Conservation (phyloP, 1,284 basidiomycete species). For the Cerioporus squamosus region DNA sequence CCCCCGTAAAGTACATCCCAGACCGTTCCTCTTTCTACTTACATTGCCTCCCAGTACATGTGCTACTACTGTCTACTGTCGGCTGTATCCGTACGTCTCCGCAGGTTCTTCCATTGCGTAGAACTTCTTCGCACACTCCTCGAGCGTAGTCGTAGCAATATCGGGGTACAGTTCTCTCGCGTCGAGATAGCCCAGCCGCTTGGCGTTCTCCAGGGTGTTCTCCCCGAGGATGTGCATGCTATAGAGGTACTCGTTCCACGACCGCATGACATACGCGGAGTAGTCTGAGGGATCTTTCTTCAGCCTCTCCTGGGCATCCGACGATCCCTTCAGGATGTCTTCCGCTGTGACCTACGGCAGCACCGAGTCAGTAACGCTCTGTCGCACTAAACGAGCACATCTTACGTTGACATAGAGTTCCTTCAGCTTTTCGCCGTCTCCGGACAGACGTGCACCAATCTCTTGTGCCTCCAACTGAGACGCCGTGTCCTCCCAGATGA, state of each 20-base stretch:
- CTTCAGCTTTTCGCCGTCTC: slow-evolving; percentile 15
- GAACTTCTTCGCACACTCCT: slow-evolving; percentile 24
- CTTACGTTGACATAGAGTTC: slow-evolving; percentile 4
- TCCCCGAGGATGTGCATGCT: slow-evolving; percentile 26
- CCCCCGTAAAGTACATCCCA: too few species aligned
- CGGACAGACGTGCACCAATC: slow-evolving; percentile 10
- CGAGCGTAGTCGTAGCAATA: slow-evolving; percentile 16
- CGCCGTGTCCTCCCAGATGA: slow-evolving; percentile 31
- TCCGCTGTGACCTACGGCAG: slow-evolving; percentile 14
- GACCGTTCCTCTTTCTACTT: too few species aligned
- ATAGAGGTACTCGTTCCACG: slow-evolving; percentile 20
- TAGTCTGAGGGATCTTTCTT: background rate
- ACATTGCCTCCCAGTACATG: too few species aligned
- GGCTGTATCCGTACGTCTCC: too few species aligned
- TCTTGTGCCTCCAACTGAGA: background rate
- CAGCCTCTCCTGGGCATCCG: background rate
- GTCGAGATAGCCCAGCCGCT: slow-evolving; percentile 28
- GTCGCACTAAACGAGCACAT: background rate
- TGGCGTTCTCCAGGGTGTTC: slow-evolving; percentile 26
- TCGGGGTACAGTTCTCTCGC: slow-evolving; percentile 31
- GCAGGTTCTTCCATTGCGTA: slow-evolving; percentile 18
- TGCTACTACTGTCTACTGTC: too few species aligned
- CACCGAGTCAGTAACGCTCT: background rate
- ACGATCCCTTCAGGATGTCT: slow-evolving; percentile 1
- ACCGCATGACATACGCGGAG: background rate